phyloP scores from a whole-genome alignment of 176 grass and related monocot species.

The Ananas comosus region DNA sequence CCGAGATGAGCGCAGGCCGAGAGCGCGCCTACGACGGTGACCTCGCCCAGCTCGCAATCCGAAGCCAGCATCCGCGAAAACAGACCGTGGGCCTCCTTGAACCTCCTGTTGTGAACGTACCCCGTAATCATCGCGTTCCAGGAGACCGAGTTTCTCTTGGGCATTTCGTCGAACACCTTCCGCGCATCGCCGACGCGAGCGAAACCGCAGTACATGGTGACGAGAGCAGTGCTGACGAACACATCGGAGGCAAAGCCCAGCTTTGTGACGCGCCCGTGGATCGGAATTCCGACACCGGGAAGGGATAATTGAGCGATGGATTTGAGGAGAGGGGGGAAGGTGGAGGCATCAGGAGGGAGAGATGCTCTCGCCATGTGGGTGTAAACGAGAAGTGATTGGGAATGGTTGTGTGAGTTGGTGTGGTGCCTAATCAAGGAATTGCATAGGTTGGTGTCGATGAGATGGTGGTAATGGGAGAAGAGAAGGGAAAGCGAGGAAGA shows the following conservation, averaged over 20 bases:
- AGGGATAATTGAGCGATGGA: slow-evolving; percentile 2
- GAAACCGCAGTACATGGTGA: slow-evolving; percentile 17
- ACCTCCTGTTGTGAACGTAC: slow-evolving; percentile 21
- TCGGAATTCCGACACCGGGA: neutral
- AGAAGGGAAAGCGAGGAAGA: neutral
- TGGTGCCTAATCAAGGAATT: slow-evolving; percentile 9
- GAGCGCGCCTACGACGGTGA: slow-evolving; percentile 15
- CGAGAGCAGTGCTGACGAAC: slow-evolving; percentile 8
- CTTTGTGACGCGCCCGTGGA: slow-evolving; percentile 15
- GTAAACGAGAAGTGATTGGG: slow-evolving; percentile 8
- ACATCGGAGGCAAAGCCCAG: neutral
- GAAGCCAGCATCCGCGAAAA: slow-evolving; percentile 18
- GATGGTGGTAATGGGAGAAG: slow-evolving; percentile 13
- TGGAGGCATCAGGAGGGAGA: slow-evolving; percentile 12
- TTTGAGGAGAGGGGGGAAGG: slow-evolving; percentile 24
- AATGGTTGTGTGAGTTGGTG: neutral
- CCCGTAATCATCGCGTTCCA: slow-evolving; percentile 25
- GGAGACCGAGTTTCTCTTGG: slow-evolving; percentile 10
- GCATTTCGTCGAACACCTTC: slow-evolving; percentile 15
- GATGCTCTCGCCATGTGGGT: slow-evolving; percentile 3
- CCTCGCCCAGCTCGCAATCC: slow-evolving; percentile 6
- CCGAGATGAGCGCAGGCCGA: slow-evolving; percentile 22
- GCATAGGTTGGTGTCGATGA: slow-evolving; percentile 8
- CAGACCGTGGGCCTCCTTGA: slow-evolving; percentile 18
- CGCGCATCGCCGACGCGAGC: neutral